Evolutionary conservation across 2,329 filamentous ascomycete genomes (phyloP).

Genomic region (Zymoseptoria crescenta): DNA sequence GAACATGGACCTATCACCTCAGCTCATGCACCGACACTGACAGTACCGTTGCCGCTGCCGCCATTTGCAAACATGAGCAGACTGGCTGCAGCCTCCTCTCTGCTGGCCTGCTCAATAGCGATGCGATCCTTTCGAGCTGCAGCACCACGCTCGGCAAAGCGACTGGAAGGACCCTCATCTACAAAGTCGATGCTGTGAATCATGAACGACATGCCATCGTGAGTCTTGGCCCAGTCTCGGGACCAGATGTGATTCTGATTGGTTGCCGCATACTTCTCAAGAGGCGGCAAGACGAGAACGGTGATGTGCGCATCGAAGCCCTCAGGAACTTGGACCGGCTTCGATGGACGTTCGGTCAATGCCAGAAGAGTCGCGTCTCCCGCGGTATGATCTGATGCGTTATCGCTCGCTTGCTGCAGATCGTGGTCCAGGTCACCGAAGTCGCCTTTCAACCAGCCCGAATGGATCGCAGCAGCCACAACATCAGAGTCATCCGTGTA

Average conservation of each 20-base stretch:
- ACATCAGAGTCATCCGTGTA: constrained; percentile 96
- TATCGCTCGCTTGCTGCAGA: constrained; percentile 26
- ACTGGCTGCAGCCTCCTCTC: constrained; percentile 26
- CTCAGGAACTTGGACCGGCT: constrained; percentile 55
- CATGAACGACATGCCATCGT: constrained; percentile 87
- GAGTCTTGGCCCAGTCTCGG: constrained; percentile 65
- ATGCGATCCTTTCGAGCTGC: constrained; percentile 44
- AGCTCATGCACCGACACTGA: constrained; percentile 13
- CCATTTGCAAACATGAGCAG: constrained; percentile 24
- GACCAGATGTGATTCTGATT: constrained; percentile 76
- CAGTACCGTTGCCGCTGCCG: constrained; percentile 1
- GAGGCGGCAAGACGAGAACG: constrained; percentile 68
- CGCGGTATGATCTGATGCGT: constrained; percentile 28
- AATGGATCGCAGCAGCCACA: constrained; percentile 85
- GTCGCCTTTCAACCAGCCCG: constrained; percentile 83
- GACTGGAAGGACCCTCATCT: constrained; percentile 56
- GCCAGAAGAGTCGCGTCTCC: constrained; percentile 21
- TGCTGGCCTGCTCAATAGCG: constrained; percentile 29
- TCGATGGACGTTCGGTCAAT: constrained; percentile 32
- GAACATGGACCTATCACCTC: neutral
- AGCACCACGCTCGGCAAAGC: constrained; percentile 38
- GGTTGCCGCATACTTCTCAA: constrained; percentile 68
- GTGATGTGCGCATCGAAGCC: constrained; percentile 82
- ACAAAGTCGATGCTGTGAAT: constrained; percentile 78
- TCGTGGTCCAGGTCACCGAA: constrained; percentile 54